phyloP scores from a whole-genome alignment of 257 asterid species.

The Solanum ossicruentum region DNA sequence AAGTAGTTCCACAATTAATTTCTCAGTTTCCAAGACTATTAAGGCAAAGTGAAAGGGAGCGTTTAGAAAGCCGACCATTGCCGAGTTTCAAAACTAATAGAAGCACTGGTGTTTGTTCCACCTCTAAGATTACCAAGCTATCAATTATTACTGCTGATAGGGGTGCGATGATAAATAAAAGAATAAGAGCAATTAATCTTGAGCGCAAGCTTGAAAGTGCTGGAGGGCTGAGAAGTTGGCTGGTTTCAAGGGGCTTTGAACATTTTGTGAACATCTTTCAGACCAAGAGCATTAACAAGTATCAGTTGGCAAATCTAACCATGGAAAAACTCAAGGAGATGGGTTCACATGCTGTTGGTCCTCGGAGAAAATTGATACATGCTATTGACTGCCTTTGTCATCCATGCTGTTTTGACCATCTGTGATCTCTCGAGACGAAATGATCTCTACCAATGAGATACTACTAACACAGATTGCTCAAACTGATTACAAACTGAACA shows the following conservation, averaged over 20 bases:
- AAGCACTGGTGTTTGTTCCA: constrained; percentile 1
- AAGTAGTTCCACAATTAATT: constrained; percentile 21
- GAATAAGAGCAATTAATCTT: constrained; percentile 48
- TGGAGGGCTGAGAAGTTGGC: constrained; percentile 86
- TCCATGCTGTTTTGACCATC: constrained; percentile 62
- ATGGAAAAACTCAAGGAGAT: constrained; percentile 83
- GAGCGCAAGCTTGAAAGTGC: constrained; percentile 60
- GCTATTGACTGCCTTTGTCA: constrained; percentile 86
- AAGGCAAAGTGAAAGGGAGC: constrained; percentile 8
- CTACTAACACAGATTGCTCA: not conserved
- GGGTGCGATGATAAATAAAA: constrained; percentile 20
- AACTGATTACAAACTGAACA: not conserved
- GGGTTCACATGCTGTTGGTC: constrained; percentile 82
- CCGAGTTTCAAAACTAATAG: constrained; percentile 8
- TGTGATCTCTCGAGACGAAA: not conserved
- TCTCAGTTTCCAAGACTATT: constrained; percentile 12
- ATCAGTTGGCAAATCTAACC: constrained; percentile 66
- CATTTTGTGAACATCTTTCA: constrained; percentile 49
- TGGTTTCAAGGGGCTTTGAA: constrained; percentile 59
- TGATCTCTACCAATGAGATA: not conserved
- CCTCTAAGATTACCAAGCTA: constrained; percentile 16
- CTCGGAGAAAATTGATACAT: constrained; percentile 87
- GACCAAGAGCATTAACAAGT: constrained; percentile 37
- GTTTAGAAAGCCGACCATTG: constrained; percentile 20
- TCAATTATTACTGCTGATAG: constrained; percentile 24